These are phyloP conservation scores for Arachis hypogaea DNA, from an alignment of 306 rosid genomes.

Conservation along the genomic window DNA sequence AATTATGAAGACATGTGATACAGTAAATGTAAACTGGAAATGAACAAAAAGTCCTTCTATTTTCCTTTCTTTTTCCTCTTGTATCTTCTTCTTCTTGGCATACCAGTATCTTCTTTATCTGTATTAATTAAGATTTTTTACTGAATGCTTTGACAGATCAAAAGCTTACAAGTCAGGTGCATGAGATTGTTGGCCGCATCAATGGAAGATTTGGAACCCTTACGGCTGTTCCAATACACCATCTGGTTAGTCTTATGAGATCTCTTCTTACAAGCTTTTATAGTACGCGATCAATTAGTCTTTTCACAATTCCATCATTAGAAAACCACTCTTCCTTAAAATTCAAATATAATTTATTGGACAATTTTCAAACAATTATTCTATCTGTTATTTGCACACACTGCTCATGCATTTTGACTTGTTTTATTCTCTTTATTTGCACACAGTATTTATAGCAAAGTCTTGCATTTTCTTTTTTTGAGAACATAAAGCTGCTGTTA, in stretches of 20 bases:
- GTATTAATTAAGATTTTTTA: neutral
- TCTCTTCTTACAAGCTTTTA: too few species aligned
- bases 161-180: conserved; percentile 97
- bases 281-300: conserved; percentile 41
- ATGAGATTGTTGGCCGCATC: conserved; percentile 97
- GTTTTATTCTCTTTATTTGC: conserved; percentile 2
- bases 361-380: too few species aligned
- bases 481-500: conserved; percentile 7
- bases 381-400: conserved; percentile 9
- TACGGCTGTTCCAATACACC: conserved; percentile 93
- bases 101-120: conserved; percentile 3
- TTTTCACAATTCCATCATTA: neutral
- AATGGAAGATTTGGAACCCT: conserved; percentile 98
- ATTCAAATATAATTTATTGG: neutral
- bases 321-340: too few species aligned
- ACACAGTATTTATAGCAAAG: neutral
- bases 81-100: too few species aligned
- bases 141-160: conserved; percentile 66
- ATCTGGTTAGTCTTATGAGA: conserved; percentile 65
- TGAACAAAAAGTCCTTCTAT: too few species aligned
- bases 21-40: too few species aligned
- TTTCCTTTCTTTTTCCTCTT: too few species aligned
- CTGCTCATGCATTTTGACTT: conserved; percentile 4
- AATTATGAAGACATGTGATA: too few species aligned
- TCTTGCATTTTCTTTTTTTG: neutral